Evolutionary conservation across 2,329 filamentous ascomycete genomes (phyloP).

Genomic region (Diaporthe sp.): DNA sequence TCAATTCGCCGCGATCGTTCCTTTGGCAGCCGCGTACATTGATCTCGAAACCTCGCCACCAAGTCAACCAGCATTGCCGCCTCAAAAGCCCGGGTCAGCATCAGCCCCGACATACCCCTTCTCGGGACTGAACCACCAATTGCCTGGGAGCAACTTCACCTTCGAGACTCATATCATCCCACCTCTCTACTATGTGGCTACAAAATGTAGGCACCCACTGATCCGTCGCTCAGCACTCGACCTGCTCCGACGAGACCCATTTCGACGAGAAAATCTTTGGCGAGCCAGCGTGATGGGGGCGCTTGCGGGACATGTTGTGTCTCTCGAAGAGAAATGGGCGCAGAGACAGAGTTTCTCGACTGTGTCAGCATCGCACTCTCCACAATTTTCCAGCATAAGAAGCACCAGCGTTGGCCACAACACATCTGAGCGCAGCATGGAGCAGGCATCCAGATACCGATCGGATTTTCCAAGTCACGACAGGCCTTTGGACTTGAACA

Average conservation of each 20-base stretch:
- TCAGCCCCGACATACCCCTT: slow-evolving; percentile 33
- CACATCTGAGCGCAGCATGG: slow-evolving; percentile 5
- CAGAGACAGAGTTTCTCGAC: slow-evolving; percentile 8
- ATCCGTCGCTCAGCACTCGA: slow-evolving; percentile 49
- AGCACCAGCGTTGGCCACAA: neutral
- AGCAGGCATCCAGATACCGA: neutral
- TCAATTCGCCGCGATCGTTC: slow-evolving; percentile 48
- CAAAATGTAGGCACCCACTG: slow-evolving; percentile 51
- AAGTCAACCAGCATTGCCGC: neutral
- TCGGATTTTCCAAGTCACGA: neutral
- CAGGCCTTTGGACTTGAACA: neutral
- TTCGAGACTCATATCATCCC: slow-evolving; percentile 53
- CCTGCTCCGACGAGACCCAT: slow-evolving; percentile 43
- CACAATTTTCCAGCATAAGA: neutral
- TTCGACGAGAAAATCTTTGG: slow-evolving; percentile 52
- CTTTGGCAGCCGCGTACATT: slow-evolving; percentile 44
- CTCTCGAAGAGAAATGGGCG: slow-evolving; percentile 47
- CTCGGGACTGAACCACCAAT: slow-evolving; percentile 20
- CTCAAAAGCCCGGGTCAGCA: slow-evolving; percentile 10
- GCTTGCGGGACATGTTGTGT: slow-evolving; percentile 47
- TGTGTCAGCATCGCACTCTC: slow-evolving; percentile 14
- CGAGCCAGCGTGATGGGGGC: slow-evolving; percentile 43
- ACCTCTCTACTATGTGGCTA: slow-evolving; percentile 50
- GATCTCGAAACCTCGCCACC: slow-evolving; percentile 29
- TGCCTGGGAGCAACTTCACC: slow-evolving; percentile 42